Percentiles rank a stretch among this genome's conserved stretches.
phyloP scores from a whole-genome alignment of 2,329 filamentous ascomycete species.

The Rhinocladiella similis region DNA sequence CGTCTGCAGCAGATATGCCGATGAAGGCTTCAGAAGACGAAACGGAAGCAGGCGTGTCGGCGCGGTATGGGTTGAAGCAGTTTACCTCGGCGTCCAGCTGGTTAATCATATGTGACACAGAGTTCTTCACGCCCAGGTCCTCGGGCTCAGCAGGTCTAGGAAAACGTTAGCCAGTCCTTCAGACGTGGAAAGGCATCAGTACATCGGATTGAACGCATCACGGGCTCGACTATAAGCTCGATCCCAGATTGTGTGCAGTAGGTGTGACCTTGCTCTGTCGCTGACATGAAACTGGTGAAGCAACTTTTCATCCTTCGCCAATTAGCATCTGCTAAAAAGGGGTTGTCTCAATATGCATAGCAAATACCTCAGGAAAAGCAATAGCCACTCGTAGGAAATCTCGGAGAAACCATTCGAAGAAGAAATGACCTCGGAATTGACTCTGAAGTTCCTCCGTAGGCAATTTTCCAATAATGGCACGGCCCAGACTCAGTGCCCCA shows the following conservation, averaged over 20 bases:
- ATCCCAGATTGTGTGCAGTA: constrained; percentile 72
- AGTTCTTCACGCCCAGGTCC: constrained; percentile 18
- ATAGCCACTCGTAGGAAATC: constrained; percentile 81
- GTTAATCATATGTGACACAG: constrained; percentile 18
- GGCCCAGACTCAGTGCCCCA: constrained; percentile 79
- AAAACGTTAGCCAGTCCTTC: constrained; percentile 26
- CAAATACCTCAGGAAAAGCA: constrained; percentile 77
- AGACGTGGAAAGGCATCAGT: constrained; percentile 29
- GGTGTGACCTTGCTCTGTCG: constrained; percentile 80
- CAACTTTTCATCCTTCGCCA: constrained; percentile 55
- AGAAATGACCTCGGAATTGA: constrained; percentile 76
- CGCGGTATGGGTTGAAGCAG: constrained; percentile 21
- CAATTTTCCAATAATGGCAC: constrained; percentile 77
- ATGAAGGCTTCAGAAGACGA: not conserved
- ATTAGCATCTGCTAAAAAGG: constrained; percentile 30
- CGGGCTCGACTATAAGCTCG: constrained; percentile 77
- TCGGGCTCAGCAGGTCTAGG: constrained; percentile 22
- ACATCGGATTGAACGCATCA: constrained; percentile 71
- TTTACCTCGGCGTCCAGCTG: constrained; percentile 16
- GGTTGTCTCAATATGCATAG: constrained; percentile 10
- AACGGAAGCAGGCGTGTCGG: not conserved
- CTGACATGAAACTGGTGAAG: constrained; percentile 91
- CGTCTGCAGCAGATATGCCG: constrained; percentile 26
- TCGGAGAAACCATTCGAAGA: constrained; percentile 90
- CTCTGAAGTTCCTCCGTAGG: constrained; percentile 68